These are phyloP conservation scores for Candida mattraensis DNA, from an alignment of 805 yeast genomes.

Conservation along the genomic window DNA sequence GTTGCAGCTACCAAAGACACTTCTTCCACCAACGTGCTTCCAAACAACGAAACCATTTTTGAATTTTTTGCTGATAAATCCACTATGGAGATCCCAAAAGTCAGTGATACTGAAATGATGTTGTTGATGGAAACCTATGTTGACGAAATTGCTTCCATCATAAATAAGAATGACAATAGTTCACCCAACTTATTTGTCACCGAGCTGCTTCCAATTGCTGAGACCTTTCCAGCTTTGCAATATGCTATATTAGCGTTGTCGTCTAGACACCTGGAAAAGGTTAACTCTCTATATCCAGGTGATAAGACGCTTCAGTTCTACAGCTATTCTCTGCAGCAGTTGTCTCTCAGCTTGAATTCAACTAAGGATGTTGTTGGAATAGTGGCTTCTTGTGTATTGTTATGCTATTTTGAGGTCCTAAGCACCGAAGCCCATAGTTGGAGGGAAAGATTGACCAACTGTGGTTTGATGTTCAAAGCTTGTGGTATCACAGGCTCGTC, in stretches of 20 bases:
- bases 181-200: constrained; percentile 36
- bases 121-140: constrained; percentile 34
- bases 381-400: constrained; percentile 39
- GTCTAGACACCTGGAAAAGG: constrained; percentile 29
- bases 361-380: constrained; percentile 30
- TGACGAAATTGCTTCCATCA: constrained; percentile 37
- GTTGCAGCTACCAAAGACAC: constrained; percentile 33
- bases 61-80: constrained; percentile 30
- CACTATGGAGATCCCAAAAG: constrained; percentile 19
- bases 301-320: constrained; percentile 31
- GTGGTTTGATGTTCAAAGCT: constrained; percentile 38
- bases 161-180: constrained; percentile 23
- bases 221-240: constrained; percentile 31
- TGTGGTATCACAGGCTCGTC: constrained; percentile 40
- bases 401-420: constrained; percentile 45
- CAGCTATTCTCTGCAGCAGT: constrained; percentile 29
- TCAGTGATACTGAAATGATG: constrained; percentile 35
- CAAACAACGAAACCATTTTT: constrained; percentile 28
- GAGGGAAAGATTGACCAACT: constrained; percentile 41
- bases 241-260: constrained; percentile 31
- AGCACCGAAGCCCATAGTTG: constrained; percentile 38
- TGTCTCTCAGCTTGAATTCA: constrained; percentile 36
- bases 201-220: constrained; percentile 38
- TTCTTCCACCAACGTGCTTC: constrained; percentile 13
- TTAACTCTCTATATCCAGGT: constrained; percentile 19